These are phyloP conservation scores for Cymodocea nodosa DNA, from an alignment of 116 monocot species.

Conservation along the genomic window DNA sequence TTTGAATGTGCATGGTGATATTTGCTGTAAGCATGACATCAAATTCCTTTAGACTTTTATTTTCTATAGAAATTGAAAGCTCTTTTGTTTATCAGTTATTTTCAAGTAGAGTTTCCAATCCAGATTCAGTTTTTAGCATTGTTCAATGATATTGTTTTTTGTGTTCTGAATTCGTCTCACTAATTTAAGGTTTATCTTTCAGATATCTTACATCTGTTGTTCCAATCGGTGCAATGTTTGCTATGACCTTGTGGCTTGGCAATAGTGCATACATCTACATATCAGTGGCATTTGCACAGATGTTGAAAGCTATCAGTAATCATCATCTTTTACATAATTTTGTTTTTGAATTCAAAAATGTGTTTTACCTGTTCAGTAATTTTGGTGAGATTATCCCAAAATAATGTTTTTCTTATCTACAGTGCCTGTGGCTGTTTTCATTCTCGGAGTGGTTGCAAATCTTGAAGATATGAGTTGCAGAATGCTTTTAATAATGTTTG, in stretches of 20 bases:
- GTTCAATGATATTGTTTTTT: neutral
- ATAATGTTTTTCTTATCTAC: constrained; percentile 15
- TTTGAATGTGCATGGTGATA: neutral
- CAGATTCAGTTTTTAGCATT: neutral
- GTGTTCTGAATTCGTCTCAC: neutral
- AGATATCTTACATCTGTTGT: constrained; percentile 81
- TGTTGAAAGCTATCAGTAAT: constrained; percentile 98
- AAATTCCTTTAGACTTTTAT: no score
- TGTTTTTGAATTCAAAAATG: neutral
- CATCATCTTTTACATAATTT: neutral
- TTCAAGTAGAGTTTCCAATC: neutral
- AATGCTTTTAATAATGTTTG: constrained; percentile 80
- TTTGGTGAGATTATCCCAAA: neutral
- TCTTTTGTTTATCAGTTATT: no score
- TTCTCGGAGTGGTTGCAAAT: constrained; percentile 68
- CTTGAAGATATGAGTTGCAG: constrained; percentile 72
- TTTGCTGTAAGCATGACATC: no score
- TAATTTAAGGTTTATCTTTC: constrained; percentile 2
- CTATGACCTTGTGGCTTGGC: constrained; percentile 94
- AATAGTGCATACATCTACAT: constrained; percentile 97
- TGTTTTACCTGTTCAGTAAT: neutral
- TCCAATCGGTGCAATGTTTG: constrained; percentile 98
- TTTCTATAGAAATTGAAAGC: no score
- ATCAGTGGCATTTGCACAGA: constrained; percentile 97
- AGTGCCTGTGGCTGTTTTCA: constrained; percentile 99